Evolutionary conservation across 164 flowering plant genomes (phyloP), one percentile per base, ranked within the genome.

Genomic region (Berberis vulgaris): DNA sequence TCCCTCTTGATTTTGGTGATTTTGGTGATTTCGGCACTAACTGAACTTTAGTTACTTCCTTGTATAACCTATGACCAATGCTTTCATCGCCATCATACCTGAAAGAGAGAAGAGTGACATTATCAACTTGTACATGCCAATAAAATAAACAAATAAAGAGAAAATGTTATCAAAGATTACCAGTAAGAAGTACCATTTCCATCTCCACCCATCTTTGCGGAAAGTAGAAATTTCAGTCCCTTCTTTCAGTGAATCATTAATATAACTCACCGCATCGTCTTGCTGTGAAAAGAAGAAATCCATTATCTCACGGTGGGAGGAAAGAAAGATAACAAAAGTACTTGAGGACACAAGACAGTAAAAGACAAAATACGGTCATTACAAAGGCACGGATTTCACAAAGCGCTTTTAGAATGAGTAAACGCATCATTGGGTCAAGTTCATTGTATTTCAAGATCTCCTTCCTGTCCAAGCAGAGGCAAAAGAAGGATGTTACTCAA

Each of bases 351-450:
- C 41, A 57, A 26, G 41, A 58, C 39, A 49, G 43, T 52, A 67
- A 58, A 41, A 53, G 43, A 62, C 46, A 58, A 60, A 54, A 53
- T 60, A 1, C 38, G 7, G 61, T 49, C 12, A 57, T 67, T 79
- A 89, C 96, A 63, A 79, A 78, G 70, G 80, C 80, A 66, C 98
- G 87, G 44, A 86, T 44, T 80, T 93, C 98, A 83, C 97, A 89
- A 56, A 93, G 90, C 55, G 97, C 94, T 74, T 89, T 93, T 39
- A 93, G 79, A 54, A 93, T 73, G 43, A 75, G 67, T 42, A 93
- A 71, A 38, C 98, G 91, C 58, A 53, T 64, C 54, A 73, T 73
- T 57, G 96, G 86, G 69, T 83, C 82, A 62, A 93, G 84, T 61
- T 81, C 85, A 65, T 79, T 83, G 78, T 93, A 93, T 61, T 43